These are phyloP conservation scores for Ascodesmis nigricans DNA, from an alignment of 495 filamentous ascomycete genomes.

Conservation along the genomic window DNA sequence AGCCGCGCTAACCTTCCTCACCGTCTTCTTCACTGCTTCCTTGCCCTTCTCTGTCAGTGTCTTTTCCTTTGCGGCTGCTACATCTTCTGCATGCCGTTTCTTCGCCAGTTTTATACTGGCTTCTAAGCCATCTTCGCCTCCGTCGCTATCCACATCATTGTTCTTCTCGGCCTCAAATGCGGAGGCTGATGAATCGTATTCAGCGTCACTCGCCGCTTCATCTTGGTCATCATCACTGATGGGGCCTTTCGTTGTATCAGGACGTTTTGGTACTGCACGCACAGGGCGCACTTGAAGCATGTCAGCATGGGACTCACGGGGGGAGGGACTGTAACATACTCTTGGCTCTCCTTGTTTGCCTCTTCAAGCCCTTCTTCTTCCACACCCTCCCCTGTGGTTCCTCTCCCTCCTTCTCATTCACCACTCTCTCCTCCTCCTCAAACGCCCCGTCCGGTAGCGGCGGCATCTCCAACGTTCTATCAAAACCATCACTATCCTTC, in stretches of 20 bases:
- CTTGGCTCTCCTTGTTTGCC: conserved; percentile 54
- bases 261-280: conserved; percentile 22
- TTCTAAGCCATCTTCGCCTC: conserved; percentile 15
- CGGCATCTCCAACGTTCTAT: conserved; percentile 1
- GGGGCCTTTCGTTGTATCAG: too few species aligned
- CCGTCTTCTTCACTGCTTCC: conserved; percentile 33
- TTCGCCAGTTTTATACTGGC: conserved; percentile 1
- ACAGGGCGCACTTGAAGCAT: conserved; percentile 24
- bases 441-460: conserved; percentile 38
- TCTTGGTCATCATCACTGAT: conserved; percentile 1
- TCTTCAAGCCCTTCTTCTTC: conserved; percentile 87
- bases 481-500: conserved; percentile 1
- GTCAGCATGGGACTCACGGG: background rate
- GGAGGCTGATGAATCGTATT: conserved; percentile 10
- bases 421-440: conserved; percentile 27
- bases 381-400: conserved; percentile 34
- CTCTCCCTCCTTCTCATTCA: conserved; percentile 29
- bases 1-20: conserved; percentile 45
- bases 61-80: conserved; percentile 20
- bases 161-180: conserved; percentile 13
- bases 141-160: conserved; percentile 11
- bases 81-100: conserved; percentile 11
- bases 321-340: conserved; percentile 30
- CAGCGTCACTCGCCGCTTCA: conserved; percentile 1
- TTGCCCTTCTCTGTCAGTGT: conserved; percentile 23